phyloP scores from a whole-genome alignment of 441 rosid genomes.

The Eruca vesicaria region DNA sequence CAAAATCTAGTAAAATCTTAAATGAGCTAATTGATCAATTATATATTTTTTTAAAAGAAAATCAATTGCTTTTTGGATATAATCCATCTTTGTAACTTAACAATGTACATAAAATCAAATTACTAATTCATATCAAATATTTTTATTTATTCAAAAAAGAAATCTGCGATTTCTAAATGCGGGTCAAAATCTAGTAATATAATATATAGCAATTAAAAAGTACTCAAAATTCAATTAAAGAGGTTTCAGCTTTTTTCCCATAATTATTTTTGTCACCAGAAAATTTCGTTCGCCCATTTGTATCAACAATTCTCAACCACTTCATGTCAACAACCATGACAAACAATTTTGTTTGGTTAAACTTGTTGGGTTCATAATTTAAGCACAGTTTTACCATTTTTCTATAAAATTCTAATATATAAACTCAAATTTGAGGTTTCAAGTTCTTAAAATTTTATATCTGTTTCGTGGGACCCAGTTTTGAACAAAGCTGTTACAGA shows the following conservation, averaged over 20 bases:
- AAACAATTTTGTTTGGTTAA: constrained; percentile 15
- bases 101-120: too few relatives aligned
- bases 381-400: not conserved
- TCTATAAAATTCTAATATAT: not conserved
- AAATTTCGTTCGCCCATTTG: not conserved
- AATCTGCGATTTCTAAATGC: too few relatives aligned
- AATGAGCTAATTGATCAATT: too few relatives aligned
- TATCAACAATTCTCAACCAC: constrained; percentile 16
- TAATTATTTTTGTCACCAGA: not conserved
- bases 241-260: not conserved
- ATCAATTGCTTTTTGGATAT: too few relatives aligned
- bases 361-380: not conserved
- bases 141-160: too few relatives aligned
- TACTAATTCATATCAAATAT: too few relatives aligned
- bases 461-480: constrained; percentile 20
- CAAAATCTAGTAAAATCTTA: too few relatives aligned
- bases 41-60: too few relatives aligned
- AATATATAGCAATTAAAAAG: not conserved
- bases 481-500: not conserved
- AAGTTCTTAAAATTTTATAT: not conserved
- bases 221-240: constrained; percentile 2
- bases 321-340: constrained; percentile 23
- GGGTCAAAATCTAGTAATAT: too few relatives aligned
- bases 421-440: not conserved
- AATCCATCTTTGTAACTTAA: too few relatives aligned